These are phyloP conservation scores for Pseudotsuga menziesii DNA, from an alignment of 75 land plant species.

Conservation along the genomic window DNA sequence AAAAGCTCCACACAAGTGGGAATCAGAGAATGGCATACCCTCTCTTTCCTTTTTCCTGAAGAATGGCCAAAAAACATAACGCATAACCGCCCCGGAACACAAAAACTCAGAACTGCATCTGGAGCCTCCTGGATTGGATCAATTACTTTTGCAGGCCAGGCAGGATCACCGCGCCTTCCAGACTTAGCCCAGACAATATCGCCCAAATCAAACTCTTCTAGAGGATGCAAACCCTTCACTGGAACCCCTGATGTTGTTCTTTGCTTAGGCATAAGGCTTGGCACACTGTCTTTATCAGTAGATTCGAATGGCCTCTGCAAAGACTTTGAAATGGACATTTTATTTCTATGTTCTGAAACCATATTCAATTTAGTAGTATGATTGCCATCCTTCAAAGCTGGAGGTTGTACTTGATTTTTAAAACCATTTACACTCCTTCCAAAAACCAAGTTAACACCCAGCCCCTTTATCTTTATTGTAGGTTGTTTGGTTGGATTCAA, in stretches of 20 bases:
- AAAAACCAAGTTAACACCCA: not conserved
- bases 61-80: slow-evolving; percentile 87
- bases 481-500: not conserved
- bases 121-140: slow-evolving; percentile 83
- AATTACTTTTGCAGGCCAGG: slow-evolving; percentile 93
- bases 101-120: slow-evolving; percentile 44
- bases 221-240: slow-evolving; percentile 15
- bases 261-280: not conserved
- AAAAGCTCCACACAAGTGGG: not conserved
- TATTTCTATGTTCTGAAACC: slow-evolving; percentile 1
- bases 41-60: slow-evolving; percentile 42
- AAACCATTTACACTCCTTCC: not conserved
- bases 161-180: slow-evolving; percentile 60
- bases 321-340: not conserved
- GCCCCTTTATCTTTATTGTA: not conserved
- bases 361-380: slow-evolving; percentile 3
- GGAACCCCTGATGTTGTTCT: not conserved
- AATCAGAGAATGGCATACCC: slow-evolving; percentile 33
- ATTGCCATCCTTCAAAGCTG: not conserved
- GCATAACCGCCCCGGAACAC: slow-evolving; percentile 70
- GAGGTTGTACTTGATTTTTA: not conserved
- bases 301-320: not conserved
- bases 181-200: slow-evolving; percentile 94
- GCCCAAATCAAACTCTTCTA: slow-evolving; percentile 67
- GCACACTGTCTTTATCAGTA: not conserved